Evolutionary conservation across 352 stramenopile genomes (phyloP).

Genomic region (Pythium scleroteichum): DNA sequence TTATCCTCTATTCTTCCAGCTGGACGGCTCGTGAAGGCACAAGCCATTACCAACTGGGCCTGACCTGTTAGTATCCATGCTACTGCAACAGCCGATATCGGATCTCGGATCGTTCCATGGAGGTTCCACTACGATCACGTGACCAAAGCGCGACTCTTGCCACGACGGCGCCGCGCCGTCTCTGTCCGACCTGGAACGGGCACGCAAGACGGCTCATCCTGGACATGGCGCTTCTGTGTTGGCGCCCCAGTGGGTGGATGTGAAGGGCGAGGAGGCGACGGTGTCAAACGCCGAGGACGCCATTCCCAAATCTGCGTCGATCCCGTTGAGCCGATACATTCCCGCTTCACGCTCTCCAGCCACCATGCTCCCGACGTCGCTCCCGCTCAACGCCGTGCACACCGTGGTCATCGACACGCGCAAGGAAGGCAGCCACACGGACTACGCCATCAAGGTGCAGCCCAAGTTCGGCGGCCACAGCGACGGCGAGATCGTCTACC

Average conservation of each 20-base stretch:
- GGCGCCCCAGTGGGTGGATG: conserved; percentile 3
- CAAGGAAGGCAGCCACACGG: conserved; percentile 76
- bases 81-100: conserved; percentile 1
- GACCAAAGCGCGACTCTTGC: conserved; percentile 1
- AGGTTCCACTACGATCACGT: neutral
- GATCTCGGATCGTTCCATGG: neutral
- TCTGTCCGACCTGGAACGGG: neutral
- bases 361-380: conserved; percentile 25
- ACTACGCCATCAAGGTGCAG: conserved; percentile 83
- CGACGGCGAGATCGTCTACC: conserved; percentile 76
- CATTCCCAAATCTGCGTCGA: conserved; percentile 15
- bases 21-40: neutral
- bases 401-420: conserved; percentile 65
- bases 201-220: neutral
- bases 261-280: neutral
- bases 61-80: conserved; percentile 3
- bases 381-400: conserved; percentile 57
- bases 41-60: too few relatives aligned
- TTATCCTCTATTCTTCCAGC: conserved; percentile 5
- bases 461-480: conserved; percentile 54
- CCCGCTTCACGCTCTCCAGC: neutral
- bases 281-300: conserved; percentile 8
- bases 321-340: neutral
- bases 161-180: neutral
- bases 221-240: conserved; percentile 19